Base-by-base conservation (phyloP, 148 eudicot genomes). In the Hydrangea macrophylla region DNA sequence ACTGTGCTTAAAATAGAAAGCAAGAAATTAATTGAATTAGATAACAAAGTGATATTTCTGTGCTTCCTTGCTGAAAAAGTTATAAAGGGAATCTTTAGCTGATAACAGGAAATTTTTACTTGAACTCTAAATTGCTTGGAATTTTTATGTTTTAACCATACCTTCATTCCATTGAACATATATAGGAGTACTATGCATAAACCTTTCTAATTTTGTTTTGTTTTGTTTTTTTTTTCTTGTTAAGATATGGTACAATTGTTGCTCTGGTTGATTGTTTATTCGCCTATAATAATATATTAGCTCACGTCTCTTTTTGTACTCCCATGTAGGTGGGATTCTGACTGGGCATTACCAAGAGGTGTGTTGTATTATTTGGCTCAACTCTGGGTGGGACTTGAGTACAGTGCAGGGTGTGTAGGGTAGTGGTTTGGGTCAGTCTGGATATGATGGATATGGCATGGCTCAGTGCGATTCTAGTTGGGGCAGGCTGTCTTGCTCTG, bases 401-500 rank as follows among this genome's bases (percentile, higher is more conserved):
- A 50, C 44, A 36, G 27, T 73, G 70, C 71, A 73, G 78, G 73
- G 72, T 65, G 48, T 68, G n/a, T n/a, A n/a, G n/a, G n/a, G n/a
- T n/a, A n/a, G n/a, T 71, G 58, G 44, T 55, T 62, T 73, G 51
- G 63, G 53, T 54, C 61, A n/a, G n/a, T n/a, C n/a, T 57, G 65
- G 68, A 77, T 57, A 76, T 78, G 86, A 87, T 88, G 76, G 96
- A 85, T 65, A 72, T 88, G 79, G 50, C 96, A 59, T 94, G 98
- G 98, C 76, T 94, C 22, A 81, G 88, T 64, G 89, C 96, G 60
- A 75, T 90, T 71, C 33, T 94, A 73, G 81, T 90, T 54, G 97
- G 98, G 78, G 96, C 96, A 23, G 87, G 96, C 60, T 90, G 97
- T 70, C 82, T 94, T 73, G 98, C 88, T 70, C 56, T 94, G 70